Evolutionary conservation across 352 stramenopile species (phyloP).

Genomic region (Globisporangium lucens): DNA sequence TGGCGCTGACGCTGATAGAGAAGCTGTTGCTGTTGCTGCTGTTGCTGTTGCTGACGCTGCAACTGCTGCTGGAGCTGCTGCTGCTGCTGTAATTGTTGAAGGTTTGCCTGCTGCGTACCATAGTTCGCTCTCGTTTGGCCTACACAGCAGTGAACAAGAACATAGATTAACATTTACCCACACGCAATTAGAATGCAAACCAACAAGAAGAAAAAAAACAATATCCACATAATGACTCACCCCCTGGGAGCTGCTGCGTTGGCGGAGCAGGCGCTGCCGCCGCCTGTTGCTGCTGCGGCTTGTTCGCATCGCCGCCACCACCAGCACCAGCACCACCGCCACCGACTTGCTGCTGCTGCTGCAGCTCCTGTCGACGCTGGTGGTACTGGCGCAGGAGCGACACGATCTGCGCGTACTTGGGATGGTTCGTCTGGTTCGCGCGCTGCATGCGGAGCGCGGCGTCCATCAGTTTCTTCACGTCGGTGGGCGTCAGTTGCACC

Average conservation of each 20-base stretch:
- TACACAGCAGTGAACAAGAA: neutral
- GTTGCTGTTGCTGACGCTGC: conserved; percentile 27
- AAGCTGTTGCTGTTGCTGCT: conserved; percentile 24
- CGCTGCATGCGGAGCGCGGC: conserved; percentile 78
- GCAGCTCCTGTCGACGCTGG: conserved; percentile 25
- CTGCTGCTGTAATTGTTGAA: conserved; percentile 9
- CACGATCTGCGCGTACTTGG: conserved; percentile 86
- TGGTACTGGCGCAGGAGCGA: conserved; percentile 76
- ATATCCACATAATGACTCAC: neutral
- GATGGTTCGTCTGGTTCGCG: conserved; percentile 70
- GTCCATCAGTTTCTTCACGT: conserved; percentile 85
- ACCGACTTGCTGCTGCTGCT: conserved; percentile 26
- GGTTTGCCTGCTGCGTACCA: neutral
- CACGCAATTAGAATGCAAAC: neutral
- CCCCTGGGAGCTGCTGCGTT: conserved; percentile 1
- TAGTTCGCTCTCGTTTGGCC: conserved; percentile 2
- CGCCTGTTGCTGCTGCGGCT: conserved; percentile 1
- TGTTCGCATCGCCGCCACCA: neutral
- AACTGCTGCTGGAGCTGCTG: conserved; percentile 16
- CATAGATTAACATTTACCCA: neutral
- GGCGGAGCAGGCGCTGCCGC: neutral
- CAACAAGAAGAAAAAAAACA: neutral
- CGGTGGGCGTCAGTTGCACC: conserved; percentile 44
- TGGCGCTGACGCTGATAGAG: conserved; percentile 33
- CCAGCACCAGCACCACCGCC: neutral